Base-by-base conservation (phyloP, 768 basidiomycete genomes). In the Clathrus columnatus region DNA sequence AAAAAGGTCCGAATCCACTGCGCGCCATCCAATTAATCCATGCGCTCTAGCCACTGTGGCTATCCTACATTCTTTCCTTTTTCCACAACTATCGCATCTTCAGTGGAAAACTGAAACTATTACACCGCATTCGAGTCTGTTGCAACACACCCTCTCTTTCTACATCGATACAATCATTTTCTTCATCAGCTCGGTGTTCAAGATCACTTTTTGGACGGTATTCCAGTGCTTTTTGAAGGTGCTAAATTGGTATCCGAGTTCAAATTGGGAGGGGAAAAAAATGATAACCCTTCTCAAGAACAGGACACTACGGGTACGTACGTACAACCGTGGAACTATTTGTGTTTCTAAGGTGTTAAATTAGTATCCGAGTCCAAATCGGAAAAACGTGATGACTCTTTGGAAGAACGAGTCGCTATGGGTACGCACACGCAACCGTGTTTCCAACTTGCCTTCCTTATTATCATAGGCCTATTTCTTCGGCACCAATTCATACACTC, bases 161-260 rank as follows among this genome's bases (percentile, higher is more conserved):
- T 58, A 28, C 70, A 5, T 67, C 74, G 1, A 67, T 73, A 51
- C 69, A 64, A 58, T 7, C 10, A 29, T 32, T 28, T n/a, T 27
- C 23, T 20, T 8, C 17, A 10, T 21, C 23, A 61, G 67, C 75
- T 91, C 24, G 89, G 90, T 8, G 74, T 77, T 20, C 85, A 87
- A 61, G 81, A 85, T 58, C 83, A 88, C 63, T 89, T 81, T 60
- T 69, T 87, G 17, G 87, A 86, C 63, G 91, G 87, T 18, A 79
- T 88, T 45, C 87, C 86, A 2, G 68, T 73, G 0, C 73, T 87
- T 2, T 91, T 84, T 64, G 65, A 70, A 16, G 84, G 83, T 5
- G 72, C 77, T 0, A 71, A 72, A 7, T 51, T 80, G 16, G 57
- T 85, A 16, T 63, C 64, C 50, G 61, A 67, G 28, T 72, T 75